phyloP scores from a whole-genome alignment of 1,284 basidiomycete genomes.

The Naganishia albida region DNA sequence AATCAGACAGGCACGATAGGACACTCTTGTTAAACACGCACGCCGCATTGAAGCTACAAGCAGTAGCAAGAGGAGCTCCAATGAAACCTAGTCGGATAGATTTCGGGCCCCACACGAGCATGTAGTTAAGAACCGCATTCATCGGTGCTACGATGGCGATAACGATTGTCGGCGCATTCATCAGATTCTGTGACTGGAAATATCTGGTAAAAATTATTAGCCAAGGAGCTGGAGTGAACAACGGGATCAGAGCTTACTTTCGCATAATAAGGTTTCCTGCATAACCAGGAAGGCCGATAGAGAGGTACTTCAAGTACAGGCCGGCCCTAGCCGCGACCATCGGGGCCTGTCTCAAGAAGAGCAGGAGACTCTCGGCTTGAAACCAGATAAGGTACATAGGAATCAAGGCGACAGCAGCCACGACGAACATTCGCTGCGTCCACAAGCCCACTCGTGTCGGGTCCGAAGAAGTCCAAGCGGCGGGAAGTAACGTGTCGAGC shows the following conservation, averaged over 20 bases:
- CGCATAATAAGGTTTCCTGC: conserved; percentile 43
- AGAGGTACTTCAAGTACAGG: conserved; percentile 73
- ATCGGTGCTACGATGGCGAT: conserved; percentile 81
- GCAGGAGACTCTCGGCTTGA: conserved; percentile 74
- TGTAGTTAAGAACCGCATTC: conserved; percentile 79
- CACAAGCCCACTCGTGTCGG: conserved; percentile 85
- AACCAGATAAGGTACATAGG: conserved; percentile 63
- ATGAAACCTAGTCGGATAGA: conserved; percentile 81
- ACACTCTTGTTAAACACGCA: conserved; percentile 44
- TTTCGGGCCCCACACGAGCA: conserved; percentile 83
- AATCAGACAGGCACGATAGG: not conserved
- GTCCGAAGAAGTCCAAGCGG: conserved; percentile 82
- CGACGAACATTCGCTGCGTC: conserved; percentile 73
- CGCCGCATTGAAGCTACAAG: conserved; percentile 83
- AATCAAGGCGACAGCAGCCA: conserved; percentile 32
- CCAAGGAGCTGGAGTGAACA: not conserved
- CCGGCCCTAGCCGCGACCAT: conserved; percentile 78
- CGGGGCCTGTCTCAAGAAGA: conserved; percentile 76
- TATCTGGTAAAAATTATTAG: conserved; percentile 59
- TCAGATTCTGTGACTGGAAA: conserved; percentile 85
- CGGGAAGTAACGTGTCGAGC: conserved; percentile 83
- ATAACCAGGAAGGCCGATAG: conserved; percentile 85
- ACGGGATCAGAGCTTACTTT: conserved; percentile 42
- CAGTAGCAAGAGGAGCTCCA: conserved; percentile 87
- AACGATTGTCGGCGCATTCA: conserved; percentile 82